phyloP scores from a whole-genome alignment of 495 filamentous ascomycete genomes.

The Glarea lozoyensis region DNA sequence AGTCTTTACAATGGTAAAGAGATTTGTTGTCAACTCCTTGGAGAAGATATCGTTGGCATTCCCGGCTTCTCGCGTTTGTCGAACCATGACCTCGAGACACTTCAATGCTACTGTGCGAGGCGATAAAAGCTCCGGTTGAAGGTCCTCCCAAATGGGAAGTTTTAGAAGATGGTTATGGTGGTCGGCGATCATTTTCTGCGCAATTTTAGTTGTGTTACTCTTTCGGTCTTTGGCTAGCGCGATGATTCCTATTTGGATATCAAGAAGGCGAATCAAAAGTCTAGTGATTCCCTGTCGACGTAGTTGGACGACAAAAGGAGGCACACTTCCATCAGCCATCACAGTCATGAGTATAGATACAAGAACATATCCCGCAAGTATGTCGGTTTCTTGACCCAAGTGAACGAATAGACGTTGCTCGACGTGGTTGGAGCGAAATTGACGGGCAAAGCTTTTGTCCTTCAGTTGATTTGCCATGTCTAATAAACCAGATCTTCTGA shows the following conservation, averaged over 20 bases:
- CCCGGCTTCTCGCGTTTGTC: constrained; percentile 40
- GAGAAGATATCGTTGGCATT: constrained; percentile 42
- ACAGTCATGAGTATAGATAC: constrained; percentile 47
- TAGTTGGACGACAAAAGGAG: constrained; percentile 42
- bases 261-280: constrained; percentile 46
- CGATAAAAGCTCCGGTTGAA: constrained; percentile 42
- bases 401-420: constrained; percentile 55
- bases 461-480: constrained; percentile 68
- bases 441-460: constrained; percentile 51
- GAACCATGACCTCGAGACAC: constrained; percentile 51
- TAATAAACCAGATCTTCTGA: constrained; percentile 41
- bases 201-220: constrained; percentile 59
- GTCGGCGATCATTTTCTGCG: constrained; percentile 40
- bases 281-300: constrained; percentile 35
- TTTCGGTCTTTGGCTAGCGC: constrained; percentile 50
- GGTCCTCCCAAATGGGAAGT: constrained; percentile 47
- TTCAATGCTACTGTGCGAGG: constrained; percentile 55
- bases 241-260: constrained; percentile 39
- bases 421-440: constrained; percentile 68
- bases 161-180: constrained; percentile 40
- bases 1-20: constrained; percentile 39
- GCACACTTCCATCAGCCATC: constrained; percentile 37
- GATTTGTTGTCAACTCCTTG: constrained; percentile 33
- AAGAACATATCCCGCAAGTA: constrained; percentile 50
- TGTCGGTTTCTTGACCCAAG: constrained; percentile 41